Percentiles rank a stretch among this genome's conserved stretches.
Evolutionary conservation across 345 rosid species (phyloP).

Genomic region (Noccaea caerulescens): DNA sequence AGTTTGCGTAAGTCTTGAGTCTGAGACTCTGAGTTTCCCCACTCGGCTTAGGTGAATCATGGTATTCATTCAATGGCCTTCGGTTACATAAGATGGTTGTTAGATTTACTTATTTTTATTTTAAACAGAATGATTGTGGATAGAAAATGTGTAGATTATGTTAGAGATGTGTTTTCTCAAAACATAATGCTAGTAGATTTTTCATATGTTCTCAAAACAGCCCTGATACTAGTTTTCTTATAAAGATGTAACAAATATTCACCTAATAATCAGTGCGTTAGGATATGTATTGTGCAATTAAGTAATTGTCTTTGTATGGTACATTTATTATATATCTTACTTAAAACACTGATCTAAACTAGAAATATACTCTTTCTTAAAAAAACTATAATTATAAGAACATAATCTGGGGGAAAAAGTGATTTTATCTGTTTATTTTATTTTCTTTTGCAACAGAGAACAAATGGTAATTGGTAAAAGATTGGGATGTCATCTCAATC

Average conservation of each 20-base stretch:
- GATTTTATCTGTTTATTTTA: neutral
- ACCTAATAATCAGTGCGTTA: neutral
- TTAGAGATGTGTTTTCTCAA: neutral
- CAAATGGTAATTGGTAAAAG: constrained; percentile 13
- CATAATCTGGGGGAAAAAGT: neutral
- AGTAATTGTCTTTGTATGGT: too few relatives aligned
- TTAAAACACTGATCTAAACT: neutral
- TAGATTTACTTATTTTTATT: neutral
- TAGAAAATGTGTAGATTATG: neutral
- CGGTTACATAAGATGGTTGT: neutral
- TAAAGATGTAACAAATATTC: neutral
- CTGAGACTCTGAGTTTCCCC: constrained; percentile 11
- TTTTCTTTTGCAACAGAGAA: neutral
- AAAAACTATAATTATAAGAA: neutral
- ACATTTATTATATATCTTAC: too few relatives aligned
- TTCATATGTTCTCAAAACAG: neutral
- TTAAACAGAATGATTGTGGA: neutral
- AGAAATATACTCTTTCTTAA: too few relatives aligned
- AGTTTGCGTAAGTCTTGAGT: constrained; percentile 27
- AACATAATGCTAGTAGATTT: neutral
- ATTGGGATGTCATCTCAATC: constrained; percentile 32
- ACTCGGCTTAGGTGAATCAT: constrained; percentile 25
- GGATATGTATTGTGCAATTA: neutral
- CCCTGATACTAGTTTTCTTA: neutral
- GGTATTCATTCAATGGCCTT: neutral